Evolutionary conservation across 73 alveolate genomes (phyloP).

Genomic region (Paramecium sonneborni): DNA sequence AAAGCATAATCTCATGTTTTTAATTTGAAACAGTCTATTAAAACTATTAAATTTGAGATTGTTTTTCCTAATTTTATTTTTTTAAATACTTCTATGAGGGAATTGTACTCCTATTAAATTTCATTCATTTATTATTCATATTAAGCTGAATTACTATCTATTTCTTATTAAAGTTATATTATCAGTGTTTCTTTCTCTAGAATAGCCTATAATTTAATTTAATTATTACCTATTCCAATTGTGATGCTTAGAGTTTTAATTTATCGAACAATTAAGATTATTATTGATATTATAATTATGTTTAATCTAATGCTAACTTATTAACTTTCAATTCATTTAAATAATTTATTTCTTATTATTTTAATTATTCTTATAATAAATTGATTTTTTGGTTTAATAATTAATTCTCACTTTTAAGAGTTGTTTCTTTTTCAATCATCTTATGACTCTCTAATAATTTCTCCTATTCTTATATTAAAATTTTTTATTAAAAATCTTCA

Average conservation of each 20-base stretch:
- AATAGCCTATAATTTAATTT: background rate
- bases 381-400: background rate
- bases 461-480: background rate
- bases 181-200: background rate
- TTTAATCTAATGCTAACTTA: background rate
- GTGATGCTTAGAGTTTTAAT: background rate
- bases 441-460: background rate
- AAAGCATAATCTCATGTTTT: background rate
- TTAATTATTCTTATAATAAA: background rate
- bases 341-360: background rate
- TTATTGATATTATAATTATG: background rate
- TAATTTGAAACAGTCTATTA: background rate
- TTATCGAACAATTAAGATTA: background rate
- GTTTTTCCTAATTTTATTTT: background rate
- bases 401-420: background rate
- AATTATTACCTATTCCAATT: background rate
- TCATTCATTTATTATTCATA: background rate
- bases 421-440: background rate
- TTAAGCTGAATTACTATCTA: slow-evolving; percentile 2
- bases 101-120: background rate
- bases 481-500: background rate
- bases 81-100: background rate
- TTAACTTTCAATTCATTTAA: background rate
- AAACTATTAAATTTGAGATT: background rate
- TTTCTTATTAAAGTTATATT: background rate